phyloP scores from a whole-genome alignment of 2,329 filamentous ascomycete genomes.

The Tolypocladium album region DNA sequence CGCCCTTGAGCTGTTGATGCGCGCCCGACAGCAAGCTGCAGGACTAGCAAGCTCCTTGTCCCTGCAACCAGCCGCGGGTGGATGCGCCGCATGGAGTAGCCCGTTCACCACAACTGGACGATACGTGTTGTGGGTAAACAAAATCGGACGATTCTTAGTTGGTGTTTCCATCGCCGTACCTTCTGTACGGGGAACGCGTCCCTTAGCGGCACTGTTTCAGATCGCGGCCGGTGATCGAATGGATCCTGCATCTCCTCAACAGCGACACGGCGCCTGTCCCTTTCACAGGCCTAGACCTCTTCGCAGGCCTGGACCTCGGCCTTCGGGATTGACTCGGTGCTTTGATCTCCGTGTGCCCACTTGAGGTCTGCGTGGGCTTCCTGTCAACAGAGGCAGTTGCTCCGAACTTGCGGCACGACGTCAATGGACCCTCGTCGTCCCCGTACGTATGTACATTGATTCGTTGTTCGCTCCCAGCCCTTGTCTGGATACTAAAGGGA shows the following conservation, averaged over 20 bases:
- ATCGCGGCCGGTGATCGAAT: background rate
- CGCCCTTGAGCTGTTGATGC: background rate
- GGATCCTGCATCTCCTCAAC: background rate
- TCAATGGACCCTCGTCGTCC: background rate
- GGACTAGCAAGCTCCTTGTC: background rate
- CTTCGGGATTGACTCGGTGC: background rate
- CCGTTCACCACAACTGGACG: background rate
- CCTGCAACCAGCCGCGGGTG: too few relatives aligned
- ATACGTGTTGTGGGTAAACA: background rate
- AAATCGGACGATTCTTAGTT: background rate
- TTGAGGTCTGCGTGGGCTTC: background rate
- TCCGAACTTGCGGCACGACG: background rate
- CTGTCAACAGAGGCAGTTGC: background rate
- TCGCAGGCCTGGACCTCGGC: background rate
- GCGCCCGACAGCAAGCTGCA: background rate
- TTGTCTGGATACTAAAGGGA: too few relatives aligned
- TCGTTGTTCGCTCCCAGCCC: too few relatives aligned
- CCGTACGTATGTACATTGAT: too few relatives aligned
- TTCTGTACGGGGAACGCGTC: background rate
- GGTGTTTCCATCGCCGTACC: background rate
- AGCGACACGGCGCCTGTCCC: background rate
- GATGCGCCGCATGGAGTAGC: background rate
- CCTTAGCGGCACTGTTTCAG: background rate
- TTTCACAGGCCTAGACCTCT: too few relatives aligned
- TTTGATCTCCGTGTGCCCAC: background rate